phyloP scores from a whole-genome alignment of 2,329 filamentous ascomycete genomes.

The Xylariaceae sp. region DNA sequence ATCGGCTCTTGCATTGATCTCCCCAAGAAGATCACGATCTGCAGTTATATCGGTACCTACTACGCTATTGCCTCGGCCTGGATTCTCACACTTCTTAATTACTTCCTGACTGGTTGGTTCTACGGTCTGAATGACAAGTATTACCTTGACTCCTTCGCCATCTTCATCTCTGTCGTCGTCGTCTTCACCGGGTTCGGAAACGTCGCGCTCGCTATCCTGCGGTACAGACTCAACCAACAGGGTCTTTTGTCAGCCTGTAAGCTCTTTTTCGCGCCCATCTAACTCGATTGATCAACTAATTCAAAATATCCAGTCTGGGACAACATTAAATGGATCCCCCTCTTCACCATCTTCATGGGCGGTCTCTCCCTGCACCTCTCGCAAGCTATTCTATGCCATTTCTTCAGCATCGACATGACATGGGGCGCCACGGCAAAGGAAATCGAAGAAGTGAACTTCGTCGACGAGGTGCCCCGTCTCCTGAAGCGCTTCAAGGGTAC shows the following conservation, averaged over 20 bases:
- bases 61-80: conserved; percentile 76
- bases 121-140: conserved; percentile 51
- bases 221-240: conserved; percentile 56
- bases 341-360: conserved; percentile 43
- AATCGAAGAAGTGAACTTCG: conserved; percentile 33
- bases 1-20: conserved; percentile 70
- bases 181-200: conserved; percentile 34
- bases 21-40: conserved; percentile 71
- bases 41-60: conserved; percentile 78
- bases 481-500: conserved; percentile 34
- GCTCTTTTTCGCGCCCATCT: conserved; percentile 12
- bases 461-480: conserved; percentile 33
- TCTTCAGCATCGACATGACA: conserved; percentile 42
- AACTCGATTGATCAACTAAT: background rate
- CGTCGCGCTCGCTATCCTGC: conserved; percentile 52
- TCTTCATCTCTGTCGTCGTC: conserved; percentile 33
- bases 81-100: conserved; percentile 71
- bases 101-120: conserved; percentile 74
- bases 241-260: conserved; percentile 43
- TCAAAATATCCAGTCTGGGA: conserved; percentile 39
- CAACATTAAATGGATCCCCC: conserved; percentile 51
- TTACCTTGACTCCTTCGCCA: conserved; percentile 58
- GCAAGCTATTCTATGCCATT: conserved; percentile 40
- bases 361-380: conserved; percentile 42
- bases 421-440: conserved; percentile 37